Conservation (phyloP, 257 asterid genomes). For the Gentiana straminea region DNA sequence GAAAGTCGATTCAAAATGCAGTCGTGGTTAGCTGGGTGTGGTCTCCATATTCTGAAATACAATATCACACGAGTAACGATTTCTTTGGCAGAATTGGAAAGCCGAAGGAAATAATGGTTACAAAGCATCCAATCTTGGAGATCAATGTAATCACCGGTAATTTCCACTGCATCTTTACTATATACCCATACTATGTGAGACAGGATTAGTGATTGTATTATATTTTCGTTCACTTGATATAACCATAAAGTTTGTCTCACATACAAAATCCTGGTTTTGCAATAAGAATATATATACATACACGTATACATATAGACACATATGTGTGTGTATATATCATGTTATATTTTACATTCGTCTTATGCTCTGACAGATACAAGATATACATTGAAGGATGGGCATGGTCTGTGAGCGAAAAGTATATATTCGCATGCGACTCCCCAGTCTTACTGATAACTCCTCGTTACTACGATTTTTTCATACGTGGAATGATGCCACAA, state of each 20-base stretch:
- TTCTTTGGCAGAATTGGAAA: conserved; percentile 18
- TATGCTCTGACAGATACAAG: conserved; percentile 44
- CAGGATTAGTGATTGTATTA: no score
- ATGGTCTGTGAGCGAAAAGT: conserved; percentile 88
- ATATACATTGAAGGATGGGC: conserved; percentile 85
- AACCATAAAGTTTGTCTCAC: no score
- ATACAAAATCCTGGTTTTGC: background rate
- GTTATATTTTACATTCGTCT: background rate
- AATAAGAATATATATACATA: no score
- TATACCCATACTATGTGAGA: background rate
- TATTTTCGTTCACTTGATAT: no score
- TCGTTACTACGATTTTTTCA: conserved; percentile 71
- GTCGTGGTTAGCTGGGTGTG: no score
- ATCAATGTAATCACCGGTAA: conserved; percentile 26
- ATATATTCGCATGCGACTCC: conserved; percentile 75
- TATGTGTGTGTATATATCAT: background rate
- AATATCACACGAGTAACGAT: no score
- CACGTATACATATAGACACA: background rate
- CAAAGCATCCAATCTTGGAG: conserved; percentile 24
- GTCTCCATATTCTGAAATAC: no score
- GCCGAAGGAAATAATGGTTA: conserved; percentile 16
- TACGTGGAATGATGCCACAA: conserved; percentile 66
- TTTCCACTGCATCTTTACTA: background rate
- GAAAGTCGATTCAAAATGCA: no score
- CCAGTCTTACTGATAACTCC: conserved; percentile 57